These are phyloP conservation scores for Pleurotus pulmonarius DNA, from an alignment of 768 basidiomycete genomes.

Conservation along the genomic window DNA sequence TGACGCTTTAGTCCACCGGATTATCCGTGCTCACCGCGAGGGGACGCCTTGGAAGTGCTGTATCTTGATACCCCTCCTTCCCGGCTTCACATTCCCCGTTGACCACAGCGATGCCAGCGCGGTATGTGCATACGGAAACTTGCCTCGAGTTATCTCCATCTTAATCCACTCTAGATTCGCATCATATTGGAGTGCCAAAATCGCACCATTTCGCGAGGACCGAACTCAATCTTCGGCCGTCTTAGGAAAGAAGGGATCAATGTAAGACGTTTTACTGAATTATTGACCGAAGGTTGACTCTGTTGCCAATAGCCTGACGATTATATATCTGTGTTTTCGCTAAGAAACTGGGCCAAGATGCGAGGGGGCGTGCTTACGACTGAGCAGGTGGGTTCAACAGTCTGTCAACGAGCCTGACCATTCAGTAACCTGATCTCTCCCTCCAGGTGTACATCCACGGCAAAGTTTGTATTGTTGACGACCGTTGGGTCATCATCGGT, in stretches of 20 bases:
- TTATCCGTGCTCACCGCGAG: conserved; percentile 82
- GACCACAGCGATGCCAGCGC: conserved; percentile 93
- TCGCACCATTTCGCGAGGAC: conserved; percentile 81
- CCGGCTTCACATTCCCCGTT: conserved; percentile 91
- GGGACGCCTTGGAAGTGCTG: conserved; percentile 87
- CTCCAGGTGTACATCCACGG: conserved; percentile 84
- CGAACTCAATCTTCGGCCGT: conserved; percentile 86
- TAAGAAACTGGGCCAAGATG: conserved; percentile 93
- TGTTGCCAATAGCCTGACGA: conserved; percentile 70
- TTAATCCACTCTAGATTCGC: conserved; percentile 55
- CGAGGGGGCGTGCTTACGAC: conserved; percentile 80
- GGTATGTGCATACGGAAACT: conserved; percentile 39
- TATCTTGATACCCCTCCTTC: conserved; percentile 86
- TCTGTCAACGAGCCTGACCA: neutral
- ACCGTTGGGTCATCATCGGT: conserved; percentile 90
- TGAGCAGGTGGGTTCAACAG: conserved; percentile 60
- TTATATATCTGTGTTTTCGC: conserved; percentile 85
- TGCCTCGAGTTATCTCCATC: neutral
- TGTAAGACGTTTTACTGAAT: conserved; percentile 38
- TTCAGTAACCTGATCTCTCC: conserved; percentile 7
- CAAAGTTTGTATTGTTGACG: conserved; percentile 89
- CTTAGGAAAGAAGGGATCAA: conserved; percentile 86
- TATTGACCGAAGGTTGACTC: conserved; percentile 6
- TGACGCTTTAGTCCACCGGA: conserved; percentile 88
- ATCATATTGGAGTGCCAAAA: conserved; percentile 97